Evolutionary conservation across 495 filamentous ascomycete genomes (phyloP).

Genomic region (Glonium stellatum): DNA sequence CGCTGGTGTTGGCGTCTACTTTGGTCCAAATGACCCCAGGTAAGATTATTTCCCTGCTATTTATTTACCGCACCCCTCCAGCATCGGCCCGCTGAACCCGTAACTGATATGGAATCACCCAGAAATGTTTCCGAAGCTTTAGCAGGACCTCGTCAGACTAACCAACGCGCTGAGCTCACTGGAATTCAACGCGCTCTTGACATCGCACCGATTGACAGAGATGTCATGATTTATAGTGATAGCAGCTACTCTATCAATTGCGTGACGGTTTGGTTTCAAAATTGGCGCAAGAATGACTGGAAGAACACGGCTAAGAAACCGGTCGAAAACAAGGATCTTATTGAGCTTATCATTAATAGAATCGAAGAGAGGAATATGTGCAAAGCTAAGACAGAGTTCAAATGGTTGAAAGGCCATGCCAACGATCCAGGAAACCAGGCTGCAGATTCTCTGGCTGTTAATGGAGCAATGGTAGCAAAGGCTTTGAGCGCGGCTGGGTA

Average conservation of each 20-base stretch:
- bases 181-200: constrained; percentile 80
- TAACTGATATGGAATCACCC: neutral
- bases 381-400: constrained; percentile 60
- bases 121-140: constrained; percentile 85
- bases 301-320: constrained; percentile 56
- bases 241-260: constrained; percentile 85
- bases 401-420: constrained; percentile 83
- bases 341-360: constrained; percentile 61
- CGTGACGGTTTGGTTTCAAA: constrained; percentile 73
- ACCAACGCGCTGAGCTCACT: constrained; percentile 89
- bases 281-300: constrained; percentile 79
- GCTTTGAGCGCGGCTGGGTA: neutral
- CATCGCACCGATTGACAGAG: constrained; percentile 55
- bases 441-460: constrained; percentile 73
- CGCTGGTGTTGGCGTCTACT: constrained; percentile 84
- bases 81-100: neutral
- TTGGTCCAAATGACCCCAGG: constrained; percentile 67
- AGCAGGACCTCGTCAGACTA: constrained; percentile 69
- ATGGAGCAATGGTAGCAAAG: constrained; percentile 39
- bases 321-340: constrained; percentile 80
- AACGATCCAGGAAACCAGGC: constrained; percentile 63
- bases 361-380: constrained; percentile 62
- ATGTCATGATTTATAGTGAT: constrained; percentile 70
- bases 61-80: constrained; percentile 22
- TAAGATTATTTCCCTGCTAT: constrained; percentile 32